These are phyloP conservation scores for Usnea hakonensis DNA, from an alignment of 495 filamentous ascomycete species.

Conservation along the genomic window DNA sequence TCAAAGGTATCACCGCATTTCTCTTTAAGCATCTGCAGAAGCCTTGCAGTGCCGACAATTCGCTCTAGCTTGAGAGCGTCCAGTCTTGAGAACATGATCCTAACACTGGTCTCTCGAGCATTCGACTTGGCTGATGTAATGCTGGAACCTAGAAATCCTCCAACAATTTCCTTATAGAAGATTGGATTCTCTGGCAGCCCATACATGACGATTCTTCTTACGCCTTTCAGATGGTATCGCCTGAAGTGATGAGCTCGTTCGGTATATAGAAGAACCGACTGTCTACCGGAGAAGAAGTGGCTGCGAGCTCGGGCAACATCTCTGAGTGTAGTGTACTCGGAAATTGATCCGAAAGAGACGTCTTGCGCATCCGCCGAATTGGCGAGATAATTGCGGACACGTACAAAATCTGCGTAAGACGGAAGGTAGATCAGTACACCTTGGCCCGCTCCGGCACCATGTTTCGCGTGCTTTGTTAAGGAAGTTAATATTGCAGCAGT, in stretches of 20 bases:
- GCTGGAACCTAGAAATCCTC: conserved; percentile 30
- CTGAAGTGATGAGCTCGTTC: conserved; percentile 93
- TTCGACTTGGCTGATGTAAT: conserved; percentile 29
- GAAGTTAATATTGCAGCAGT: conserved; percentile 67
- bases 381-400: conserved; percentile 83
- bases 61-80: conserved; percentile 84
- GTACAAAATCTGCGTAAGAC: conserved; percentile 87
- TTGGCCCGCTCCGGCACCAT: conserved; percentile 29
- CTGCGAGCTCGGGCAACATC: conserved; percentile 77
- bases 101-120: conserved; percentile 40
- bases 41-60: conserved; percentile 71
- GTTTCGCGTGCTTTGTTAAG: conserved; percentile 49
- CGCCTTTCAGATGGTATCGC: conserved; percentile 70
- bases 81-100: conserved; percentile 76
- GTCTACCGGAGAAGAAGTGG: conserved; percentile 75
- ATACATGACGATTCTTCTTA: conserved; percentile 75
- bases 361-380: conserved; percentile 57
- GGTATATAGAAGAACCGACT: conserved; percentile 80
- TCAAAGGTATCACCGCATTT: conserved; percentile 83
- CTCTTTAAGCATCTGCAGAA: conserved; percentile 60
- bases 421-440: conserved; percentile 83
- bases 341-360: conserved; percentile 76
- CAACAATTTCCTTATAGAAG: conserved; percentile 82
- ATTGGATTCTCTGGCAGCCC: conserved; percentile 76
- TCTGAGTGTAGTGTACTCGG: conserved; percentile 71